Percentiles rank a stretch among this genome's conserved stretches.
phyloP scores from a whole-genome alignment of 2,329 filamentous ascomycete species.

The Xylaria sp. region DNA sequence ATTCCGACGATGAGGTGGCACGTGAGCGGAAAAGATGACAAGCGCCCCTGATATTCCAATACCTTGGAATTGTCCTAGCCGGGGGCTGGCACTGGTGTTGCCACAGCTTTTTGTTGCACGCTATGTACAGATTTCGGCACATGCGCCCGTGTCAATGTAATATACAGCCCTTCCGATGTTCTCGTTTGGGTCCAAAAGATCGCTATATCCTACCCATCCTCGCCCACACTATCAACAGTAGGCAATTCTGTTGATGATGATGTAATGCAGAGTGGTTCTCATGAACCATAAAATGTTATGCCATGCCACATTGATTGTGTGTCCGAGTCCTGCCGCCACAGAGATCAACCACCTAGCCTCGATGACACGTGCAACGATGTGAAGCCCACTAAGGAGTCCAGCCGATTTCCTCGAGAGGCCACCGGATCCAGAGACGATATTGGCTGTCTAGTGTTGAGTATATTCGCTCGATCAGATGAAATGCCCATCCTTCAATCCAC shows the following conservation, averaged over 20 bases:
- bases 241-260: neutral
- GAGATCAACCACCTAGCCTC: neutral
- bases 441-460: constrained; percentile 43
- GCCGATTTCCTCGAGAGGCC: constrained; percentile 48
- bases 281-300: neutral
- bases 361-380: neutral
- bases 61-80: neutral
- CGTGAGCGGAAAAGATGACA: neutral
- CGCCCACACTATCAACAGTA: too few species aligned
- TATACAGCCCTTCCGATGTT: neutral
- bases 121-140: neutral
- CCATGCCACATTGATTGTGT: neutral
- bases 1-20: constrained; percentile 51
- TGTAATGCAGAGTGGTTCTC: neutral
- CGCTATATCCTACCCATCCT: neutral
- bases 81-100: too few species aligned
- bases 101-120: neutral
- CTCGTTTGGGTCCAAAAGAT: neutral
- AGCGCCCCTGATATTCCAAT: neutral
- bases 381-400: constrained; percentile 39
- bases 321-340: neutral
- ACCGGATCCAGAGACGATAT: constrained; percentile 47
- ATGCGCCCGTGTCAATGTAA: neutral
- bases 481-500: constrained; percentile 48
- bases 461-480: constrained; percentile 47